Conservation (phyloP, 257 asterid species). For the Lantana camara region DNA sequence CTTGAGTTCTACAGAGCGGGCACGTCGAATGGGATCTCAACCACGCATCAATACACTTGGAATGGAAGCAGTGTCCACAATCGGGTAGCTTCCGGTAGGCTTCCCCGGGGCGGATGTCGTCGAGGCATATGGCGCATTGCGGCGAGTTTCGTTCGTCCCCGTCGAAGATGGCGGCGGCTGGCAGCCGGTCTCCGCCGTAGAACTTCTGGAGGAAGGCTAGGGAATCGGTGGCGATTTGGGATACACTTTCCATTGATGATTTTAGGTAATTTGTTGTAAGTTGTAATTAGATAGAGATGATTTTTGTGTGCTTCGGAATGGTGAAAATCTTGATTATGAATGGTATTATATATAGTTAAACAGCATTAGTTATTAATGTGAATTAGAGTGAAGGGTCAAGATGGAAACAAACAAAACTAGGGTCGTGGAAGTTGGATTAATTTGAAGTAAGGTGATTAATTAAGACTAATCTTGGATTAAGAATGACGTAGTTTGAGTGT, state of each 20-base stretch:
- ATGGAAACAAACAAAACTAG: background rate
- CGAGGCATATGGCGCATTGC: conserved; percentile 35
- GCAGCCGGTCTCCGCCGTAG: conserved; percentile 7
- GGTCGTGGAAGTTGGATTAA: conserved; percentile 23
- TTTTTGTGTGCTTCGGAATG: too few relatives aligned
- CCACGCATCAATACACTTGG: conserved; percentile 36
- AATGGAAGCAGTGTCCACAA: conserved; percentile 41
- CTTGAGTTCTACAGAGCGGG: conserved; percentile 42
- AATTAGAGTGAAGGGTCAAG: background rate
- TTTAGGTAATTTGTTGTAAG: background rate
- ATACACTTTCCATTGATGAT: background rate
- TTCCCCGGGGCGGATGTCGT: conserved; percentile 29
- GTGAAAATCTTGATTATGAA: too few relatives aligned
- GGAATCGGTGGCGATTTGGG: background rate
- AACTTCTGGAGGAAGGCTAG: background rate
- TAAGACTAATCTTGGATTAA: background rate
- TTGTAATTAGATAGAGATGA: too few relatives aligned
- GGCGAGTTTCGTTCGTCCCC: background rate
- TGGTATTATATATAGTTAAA: too few relatives aligned
- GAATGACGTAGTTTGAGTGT: background rate
- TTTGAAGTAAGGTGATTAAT: background rate
- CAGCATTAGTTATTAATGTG: too few relatives aligned
- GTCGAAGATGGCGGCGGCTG: conserved; percentile 1
- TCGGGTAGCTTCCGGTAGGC: conserved; percentile 29
- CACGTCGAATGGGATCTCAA: conserved; percentile 32